phyloP scores from a whole-genome alignment of 176 grass and related monocot genomes.

The Metroxylon sagu region DNA sequence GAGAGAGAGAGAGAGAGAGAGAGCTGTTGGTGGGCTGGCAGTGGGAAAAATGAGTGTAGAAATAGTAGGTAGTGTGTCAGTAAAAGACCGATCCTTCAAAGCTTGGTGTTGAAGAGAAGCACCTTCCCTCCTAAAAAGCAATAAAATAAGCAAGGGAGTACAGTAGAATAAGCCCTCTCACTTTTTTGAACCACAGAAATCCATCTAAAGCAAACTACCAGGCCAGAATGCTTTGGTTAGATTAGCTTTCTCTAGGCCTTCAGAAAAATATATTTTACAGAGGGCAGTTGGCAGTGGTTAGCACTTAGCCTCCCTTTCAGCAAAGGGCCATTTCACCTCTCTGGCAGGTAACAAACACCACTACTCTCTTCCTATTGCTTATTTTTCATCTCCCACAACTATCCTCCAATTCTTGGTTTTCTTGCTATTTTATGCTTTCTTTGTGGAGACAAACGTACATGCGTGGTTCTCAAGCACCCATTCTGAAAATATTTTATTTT shows the following conservation, averaged over 20 bases:
- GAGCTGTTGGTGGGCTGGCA: not conserved
- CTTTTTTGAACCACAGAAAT: slow-evolving; percentile 8
- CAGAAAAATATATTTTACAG: slow-evolving; percentile 13
- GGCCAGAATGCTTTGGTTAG: not conserved
- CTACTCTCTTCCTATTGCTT: slow-evolving; percentile 16
- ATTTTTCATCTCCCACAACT: not conserved
- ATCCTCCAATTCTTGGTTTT: slow-evolving; percentile 16
- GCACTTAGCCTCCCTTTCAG: slow-evolving; percentile 19
- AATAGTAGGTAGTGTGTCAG: slow-evolving; percentile 19
- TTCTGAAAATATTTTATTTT: not conserved
- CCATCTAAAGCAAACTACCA: slow-evolving; percentile 6
- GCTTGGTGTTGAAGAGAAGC: slow-evolving; percentile 41
- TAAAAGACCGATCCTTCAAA: slow-evolving; percentile 8
- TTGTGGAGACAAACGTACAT: not conserved
- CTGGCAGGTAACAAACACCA: slow-evolving; percentile 43
- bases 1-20: not conserved
- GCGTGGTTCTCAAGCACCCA: not conserved
- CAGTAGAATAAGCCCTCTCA: not conserved
- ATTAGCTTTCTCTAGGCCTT: slow-evolving; percentile 2
- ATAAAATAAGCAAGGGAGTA: slow-evolving; percentile 1
- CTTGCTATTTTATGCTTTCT: not conserved
- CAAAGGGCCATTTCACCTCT: slow-evolving; percentile 55
- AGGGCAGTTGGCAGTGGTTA: slow-evolving; percentile 24
- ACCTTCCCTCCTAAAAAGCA: slow-evolving; percentile 44
- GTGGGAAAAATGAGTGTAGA: slow-evolving; percentile 6